phyloP scores from a whole-genome alignment of 768 basidiomycete genomes.

The Pleurotus citrinopileatus region DNA sequence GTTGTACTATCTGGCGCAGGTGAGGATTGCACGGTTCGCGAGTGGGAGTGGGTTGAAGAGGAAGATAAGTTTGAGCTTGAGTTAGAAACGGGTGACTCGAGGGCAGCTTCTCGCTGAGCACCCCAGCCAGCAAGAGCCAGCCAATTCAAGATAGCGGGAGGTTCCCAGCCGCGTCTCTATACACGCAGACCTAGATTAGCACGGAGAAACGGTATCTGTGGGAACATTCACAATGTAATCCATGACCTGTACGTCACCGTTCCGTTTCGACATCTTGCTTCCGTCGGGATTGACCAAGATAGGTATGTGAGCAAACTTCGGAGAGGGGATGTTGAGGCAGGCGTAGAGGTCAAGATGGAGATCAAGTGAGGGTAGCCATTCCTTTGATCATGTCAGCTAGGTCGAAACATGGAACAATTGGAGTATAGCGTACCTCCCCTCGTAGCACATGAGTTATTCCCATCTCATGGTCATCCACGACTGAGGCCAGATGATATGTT shows the following conservation, averaged over 20 bases:
- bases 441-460: slow-evolving; percentile 92
- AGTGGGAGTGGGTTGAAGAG: slow-evolving; percentile 13
- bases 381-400: slow-evolving; percentile 42
- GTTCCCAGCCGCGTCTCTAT: slow-evolving; percentile 87
- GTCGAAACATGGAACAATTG: not conserved
- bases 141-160: slow-evolving; percentile 88
- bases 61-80: slow-evolving; percentile 16
- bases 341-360: slow-evolving; percentile 90
- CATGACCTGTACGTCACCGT: slow-evolving; percentile 82
- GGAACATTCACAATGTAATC: slow-evolving; percentile 71
- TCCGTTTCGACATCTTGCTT: slow-evolving; percentile 92
- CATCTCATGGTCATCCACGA: slow-evolving; percentile 97
- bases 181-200: slow-evolving; percentile 6
- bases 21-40: slow-evolving; percentile 18
- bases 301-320: slow-evolving; percentile 89
- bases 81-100: too few species aligned
- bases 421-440: slow-evolving; percentile 64
- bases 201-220: not conserved
- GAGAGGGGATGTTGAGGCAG: slow-evolving; percentile 65
- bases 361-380: slow-evolving; percentile 94
- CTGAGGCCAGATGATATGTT: slow-evolving; percentile 94
- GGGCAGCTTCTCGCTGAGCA: slow-evolving; percentile 40
- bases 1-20: slow-evolving; percentile 63
- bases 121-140: slow-evolving; percentile 95
- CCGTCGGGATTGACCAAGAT: slow-evolving; percentile 88